phyloP scores from a whole-genome alignment of 176 grass and related monocot genomes.

The Carex parvula region DNA sequence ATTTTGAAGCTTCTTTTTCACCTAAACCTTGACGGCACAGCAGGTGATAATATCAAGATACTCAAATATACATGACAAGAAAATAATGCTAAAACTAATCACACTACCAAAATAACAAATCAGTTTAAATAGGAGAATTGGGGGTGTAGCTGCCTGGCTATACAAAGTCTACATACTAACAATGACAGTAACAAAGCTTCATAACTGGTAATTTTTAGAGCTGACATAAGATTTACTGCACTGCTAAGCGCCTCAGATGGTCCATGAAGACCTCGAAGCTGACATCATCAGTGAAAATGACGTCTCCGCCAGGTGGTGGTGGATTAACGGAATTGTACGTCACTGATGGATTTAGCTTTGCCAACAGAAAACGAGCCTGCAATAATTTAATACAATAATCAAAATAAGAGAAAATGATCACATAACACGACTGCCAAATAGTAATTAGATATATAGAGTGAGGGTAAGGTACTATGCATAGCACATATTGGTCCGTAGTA shows the following conservation, averaged over 20 bases:
- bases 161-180: neutral
- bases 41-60: neutral
- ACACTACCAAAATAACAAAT: neutral
- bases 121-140: neutral
- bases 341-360: conserved; percentile 86
- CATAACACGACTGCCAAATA: conserved; percentile 1
- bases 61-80: neutral
- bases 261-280: conserved; percentile 94
- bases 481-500: too few species aligned
- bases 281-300: conserved; percentile 93
- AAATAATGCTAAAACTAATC: conserved; percentile 7
- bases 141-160: conserved; percentile 1
- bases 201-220: neutral
- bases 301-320: conserved; percentile 61
- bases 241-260: conserved; percentile 79
- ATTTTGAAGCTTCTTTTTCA: neutral
- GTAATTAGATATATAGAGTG: neutral
- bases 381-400: neutral
- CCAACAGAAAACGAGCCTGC: conserved; percentile 87
- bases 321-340: conserved; percentile 67
- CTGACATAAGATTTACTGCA: conserved; percentile 41
- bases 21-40: neutral
- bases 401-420: conserved; percentile 20
- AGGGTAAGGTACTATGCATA: too few species aligned
- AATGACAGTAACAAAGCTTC: conserved; percentile 5